Evolutionary conservation across 495 filamentous ascomycete species (phyloP).

Genomic region (Trichoderma asperelloides): DNA sequence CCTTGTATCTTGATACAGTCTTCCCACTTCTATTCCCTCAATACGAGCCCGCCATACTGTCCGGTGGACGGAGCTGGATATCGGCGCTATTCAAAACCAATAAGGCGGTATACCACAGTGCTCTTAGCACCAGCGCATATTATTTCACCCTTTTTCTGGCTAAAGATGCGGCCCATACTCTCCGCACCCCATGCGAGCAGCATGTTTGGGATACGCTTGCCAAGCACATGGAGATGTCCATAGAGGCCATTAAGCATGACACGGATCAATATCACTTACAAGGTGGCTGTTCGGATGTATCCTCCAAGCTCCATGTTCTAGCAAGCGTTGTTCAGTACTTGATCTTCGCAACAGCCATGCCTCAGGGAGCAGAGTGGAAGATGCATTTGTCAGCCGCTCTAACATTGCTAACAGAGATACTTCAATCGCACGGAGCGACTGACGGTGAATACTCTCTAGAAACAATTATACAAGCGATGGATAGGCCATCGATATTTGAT

Average conservation of each 20-base stretch:
- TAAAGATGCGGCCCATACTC: not conserved
- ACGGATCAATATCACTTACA: not conserved
- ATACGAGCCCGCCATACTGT: not conserved
- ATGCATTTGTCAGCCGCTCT: not conserved
- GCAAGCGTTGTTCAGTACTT: not conserved
- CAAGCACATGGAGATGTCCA: not conserved
- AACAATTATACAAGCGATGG: not conserved
- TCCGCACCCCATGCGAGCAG: not conserved
- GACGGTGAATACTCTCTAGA: not conserved
- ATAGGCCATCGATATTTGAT: not conserved
- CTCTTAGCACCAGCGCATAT: not conserved
- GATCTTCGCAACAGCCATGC: not conserved
- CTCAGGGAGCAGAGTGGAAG: not conserved
- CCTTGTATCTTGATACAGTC: constrained; percentile 1
- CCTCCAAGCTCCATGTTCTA: not conserved
- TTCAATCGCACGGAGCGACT: not conserved
- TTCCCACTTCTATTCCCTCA: constrained; percentile 7
- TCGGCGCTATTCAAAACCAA: not conserved
- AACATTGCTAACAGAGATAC: not conserved
- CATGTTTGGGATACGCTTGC: not conserved
- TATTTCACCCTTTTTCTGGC: not conserved
- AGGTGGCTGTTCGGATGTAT: not conserved
- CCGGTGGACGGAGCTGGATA: not conserved
- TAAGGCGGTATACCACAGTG: not conserved
- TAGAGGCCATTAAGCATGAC: not conserved